These are phyloP conservation scores for Tuber calosporum DNA, from an alignment of 495 filamentous ascomycete species.

Conservation along the genomic window DNA sequence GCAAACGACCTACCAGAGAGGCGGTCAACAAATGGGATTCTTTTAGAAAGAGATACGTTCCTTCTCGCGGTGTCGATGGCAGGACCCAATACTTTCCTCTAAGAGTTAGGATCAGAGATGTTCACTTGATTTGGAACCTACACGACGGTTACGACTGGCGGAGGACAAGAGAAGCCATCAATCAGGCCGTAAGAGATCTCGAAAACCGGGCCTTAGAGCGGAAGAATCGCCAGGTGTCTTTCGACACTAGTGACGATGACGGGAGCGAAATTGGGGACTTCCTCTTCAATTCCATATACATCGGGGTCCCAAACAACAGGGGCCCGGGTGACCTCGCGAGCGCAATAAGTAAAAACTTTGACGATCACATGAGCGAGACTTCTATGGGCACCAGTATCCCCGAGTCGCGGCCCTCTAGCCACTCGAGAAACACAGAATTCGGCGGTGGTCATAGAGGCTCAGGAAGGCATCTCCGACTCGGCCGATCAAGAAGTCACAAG, in stretches of 20 bases:
- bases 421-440: slow-evolving; percentile 44
- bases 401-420: slow-evolving; percentile 40
- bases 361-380: slow-evolving; percentile 80
- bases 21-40: slow-evolving; percentile 30
- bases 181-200: slow-evolving; percentile 76
- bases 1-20: slow-evolving; percentile 18
- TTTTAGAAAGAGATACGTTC: slow-evolving; percentile 22
- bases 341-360: slow-evolving; percentile 79
- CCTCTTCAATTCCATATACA: slow-evolving; percentile 98
- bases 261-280: slow-evolving; percentile 87
- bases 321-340: slow-evolving; percentile 72
- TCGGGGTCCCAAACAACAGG: slow-evolving; percentile 77
- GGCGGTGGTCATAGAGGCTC: slow-evolving; percentile 46
- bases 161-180: slow-evolving; percentile 74
- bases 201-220: slow-evolving; percentile 73
- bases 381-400: slow-evolving; percentile 67
- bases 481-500: slow-evolving; percentile 84
- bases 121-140: slow-evolving; percentile 94
- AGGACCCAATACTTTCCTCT: slow-evolving; percentile 51
- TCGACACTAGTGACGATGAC: slow-evolving; percentile 62
- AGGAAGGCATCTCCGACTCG: slow-evolving; percentile 60
- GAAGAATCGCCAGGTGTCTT: slow-evolving; percentile 47
- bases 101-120: slow-evolving; percentile 68
- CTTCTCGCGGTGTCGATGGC: slow-evolving; percentile 6
- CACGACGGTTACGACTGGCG: slow-evolving; percentile 98